Evolutionary conservation across 1,139 yeast genomes (phyloP).

Genomic region (Yamadazyma jaroonii): DNA sequence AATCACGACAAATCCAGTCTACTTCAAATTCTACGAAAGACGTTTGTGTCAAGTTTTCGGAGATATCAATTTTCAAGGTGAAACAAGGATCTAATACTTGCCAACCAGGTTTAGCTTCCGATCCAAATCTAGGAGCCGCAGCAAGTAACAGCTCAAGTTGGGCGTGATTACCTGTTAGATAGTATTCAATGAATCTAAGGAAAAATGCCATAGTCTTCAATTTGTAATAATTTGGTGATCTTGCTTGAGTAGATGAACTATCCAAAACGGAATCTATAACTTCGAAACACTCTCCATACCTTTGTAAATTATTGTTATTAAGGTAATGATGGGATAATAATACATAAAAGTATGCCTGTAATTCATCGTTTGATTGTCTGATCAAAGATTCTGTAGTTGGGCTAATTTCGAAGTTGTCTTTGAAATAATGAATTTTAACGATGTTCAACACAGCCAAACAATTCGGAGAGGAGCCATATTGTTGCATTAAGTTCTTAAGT

Average conservation of each 20-base stretch:
- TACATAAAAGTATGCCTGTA: slow-evolving; percentile 2
- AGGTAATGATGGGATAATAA: slow-evolving; percentile 3
- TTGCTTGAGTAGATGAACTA: neutral
- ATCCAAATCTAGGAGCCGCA: slow-evolving; percentile 1
- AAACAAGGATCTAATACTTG: slow-evolving; percentile 1
- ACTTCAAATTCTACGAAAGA: neutral
- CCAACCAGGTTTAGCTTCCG: slow-evolving; percentile 2
- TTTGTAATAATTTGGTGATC: slow-evolving; percentile 1
- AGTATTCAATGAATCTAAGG: slow-evolving; percentile 1
- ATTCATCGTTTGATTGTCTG: neutral
- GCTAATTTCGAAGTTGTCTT: neutral
- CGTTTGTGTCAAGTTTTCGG: neutral
- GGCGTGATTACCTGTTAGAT: neutral
- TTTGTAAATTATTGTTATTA: neutral
- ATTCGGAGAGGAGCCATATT: slow-evolving; percentile 2
- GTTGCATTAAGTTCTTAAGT: slow-evolving; percentile 3
- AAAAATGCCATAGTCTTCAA: slow-evolving; percentile 4
- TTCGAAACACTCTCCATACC: neutral
- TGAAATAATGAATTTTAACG: slow-evolving; percentile 4
- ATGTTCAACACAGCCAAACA: slow-evolving; percentile 1
- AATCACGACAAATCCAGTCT: slow-evolving; percentile 6
- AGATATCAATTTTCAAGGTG: neutral
- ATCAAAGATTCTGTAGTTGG: neutral
- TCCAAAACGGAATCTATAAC: neutral
- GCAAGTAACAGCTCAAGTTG: neutral